Evolutionary conservation across 495 filamentous ascomycete genomes (phyloP).

Genomic region (Penicillium cataractarum): DNA sequence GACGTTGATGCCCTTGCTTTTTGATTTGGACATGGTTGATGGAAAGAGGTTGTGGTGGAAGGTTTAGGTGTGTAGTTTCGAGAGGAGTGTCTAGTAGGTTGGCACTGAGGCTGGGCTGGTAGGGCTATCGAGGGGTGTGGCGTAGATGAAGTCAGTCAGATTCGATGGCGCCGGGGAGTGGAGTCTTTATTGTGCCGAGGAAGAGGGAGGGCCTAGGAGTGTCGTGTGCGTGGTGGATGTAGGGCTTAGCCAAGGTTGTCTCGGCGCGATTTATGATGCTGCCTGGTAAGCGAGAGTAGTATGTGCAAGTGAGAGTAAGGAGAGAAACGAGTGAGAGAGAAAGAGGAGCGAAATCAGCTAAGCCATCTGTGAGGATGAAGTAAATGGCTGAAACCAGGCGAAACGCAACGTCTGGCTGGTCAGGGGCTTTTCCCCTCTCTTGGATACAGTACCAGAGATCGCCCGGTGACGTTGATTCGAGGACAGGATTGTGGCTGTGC

Average conservation of each 20-base stretch:
- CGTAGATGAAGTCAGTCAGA: not conserved
- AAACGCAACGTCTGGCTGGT: not conserved
- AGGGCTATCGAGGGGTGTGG: not conserved
- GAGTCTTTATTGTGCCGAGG: conserved; percentile 1
- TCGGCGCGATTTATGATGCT: conserved; percentile 6
- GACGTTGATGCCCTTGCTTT: conserved; percentile 49
- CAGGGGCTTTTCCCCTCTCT: not conserved
- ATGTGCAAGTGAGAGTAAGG: not conserved
- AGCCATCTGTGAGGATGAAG: not conserved
- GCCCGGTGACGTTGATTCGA: not conserved
- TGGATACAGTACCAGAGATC: not conserved
- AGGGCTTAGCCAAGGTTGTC: not conserved
- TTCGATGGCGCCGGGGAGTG: not conserved
- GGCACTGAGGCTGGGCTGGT: not conserved
- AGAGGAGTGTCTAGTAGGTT: not conserved
- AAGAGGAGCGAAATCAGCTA: not conserved
- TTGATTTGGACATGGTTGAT: conserved; percentile 31
- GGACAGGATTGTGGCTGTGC: not conserved
- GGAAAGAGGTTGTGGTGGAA: not conserved
- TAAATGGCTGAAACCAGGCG: not conserved
- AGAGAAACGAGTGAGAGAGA: not conserved
- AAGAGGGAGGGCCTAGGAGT: not conserved
- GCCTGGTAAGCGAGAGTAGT: not conserved
- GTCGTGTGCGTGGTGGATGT: conserved; percentile 2
- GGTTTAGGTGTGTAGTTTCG: not conserved